Percentiles rank a stretch among this genome's conserved stretches.
Conservation (phyloP, 2,329 filamentous ascomycete species). For the Penicillium sp. region DNA sequence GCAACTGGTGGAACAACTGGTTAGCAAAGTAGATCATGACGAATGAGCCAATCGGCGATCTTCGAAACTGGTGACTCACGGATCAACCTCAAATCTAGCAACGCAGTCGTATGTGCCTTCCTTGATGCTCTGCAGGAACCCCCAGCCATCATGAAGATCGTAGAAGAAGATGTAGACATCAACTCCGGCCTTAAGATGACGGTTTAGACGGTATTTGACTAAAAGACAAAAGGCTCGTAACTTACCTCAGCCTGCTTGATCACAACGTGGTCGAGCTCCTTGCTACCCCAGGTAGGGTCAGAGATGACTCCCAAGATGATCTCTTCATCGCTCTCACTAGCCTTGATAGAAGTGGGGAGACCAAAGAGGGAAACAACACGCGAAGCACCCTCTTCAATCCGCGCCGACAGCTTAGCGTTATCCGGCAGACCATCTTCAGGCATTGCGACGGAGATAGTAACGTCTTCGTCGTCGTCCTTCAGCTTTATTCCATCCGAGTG, state of each 20-base stretch:
- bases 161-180: conserved; percentile 13
- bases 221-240: not conserved
- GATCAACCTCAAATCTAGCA: conserved; percentile 13
- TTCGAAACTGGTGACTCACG: conserved; percentile 5
- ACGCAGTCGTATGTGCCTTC: conserved; percentile 6
- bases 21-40: not conserved
- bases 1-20: not conserved
- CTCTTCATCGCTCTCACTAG: not conserved
- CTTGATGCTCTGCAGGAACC: conserved; percentile 3
- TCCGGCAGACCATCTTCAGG: conserved; percentile 34
- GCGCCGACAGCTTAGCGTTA: conserved; percentile 15
- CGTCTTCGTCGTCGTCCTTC: conserved; percentile 29
- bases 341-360: not conserved
- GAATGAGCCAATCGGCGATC: not conserved
- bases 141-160: conserved; percentile 6
- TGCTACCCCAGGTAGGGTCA: not conserved
- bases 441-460: conserved; percentile 39
- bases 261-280: conserved; percentile 2
- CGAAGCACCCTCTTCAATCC: not conserved
- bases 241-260: conserved; percentile 5
- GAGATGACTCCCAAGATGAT: not conserved
- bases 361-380: conserved; percentile 5
- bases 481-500: conserved; percentile 38
- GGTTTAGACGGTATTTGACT: not conserved
- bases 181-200: not conserved